Evolutionary conservation across 2,329 filamentous ascomycete genomes (phyloP), one percentile per base, ranked within the genome.

Genomic region (Fusarium piperis): DNA sequence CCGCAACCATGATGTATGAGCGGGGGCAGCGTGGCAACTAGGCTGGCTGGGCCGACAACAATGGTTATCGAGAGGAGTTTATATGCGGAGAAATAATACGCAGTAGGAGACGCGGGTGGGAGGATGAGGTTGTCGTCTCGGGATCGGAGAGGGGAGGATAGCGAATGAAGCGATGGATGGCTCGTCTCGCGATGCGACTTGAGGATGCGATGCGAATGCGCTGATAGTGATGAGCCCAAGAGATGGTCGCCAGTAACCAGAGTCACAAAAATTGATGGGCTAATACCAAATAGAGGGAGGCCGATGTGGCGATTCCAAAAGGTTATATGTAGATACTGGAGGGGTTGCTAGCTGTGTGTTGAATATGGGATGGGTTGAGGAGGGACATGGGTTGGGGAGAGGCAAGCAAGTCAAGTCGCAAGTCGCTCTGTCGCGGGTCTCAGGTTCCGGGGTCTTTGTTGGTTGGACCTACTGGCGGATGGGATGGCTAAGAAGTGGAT

Each of bases 1-100:
- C 74, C 68, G 78, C 77, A 65, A 79, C 78, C 83, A 84, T 85
- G 76, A 71, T 76, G 67, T 60, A 68, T 56, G 66, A 73, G 70
- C 64, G 67, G 70, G 70, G 70, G 67, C 60, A 70, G 70, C 64
- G 67, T 65, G 67, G 65, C 66, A 67, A 74, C 56, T 60, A 59
- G 60, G 65, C 52, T 41, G 60, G 33, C 46, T 66, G 44, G 44
- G n/a, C 44, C 44, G 44, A 28, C 41, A 26, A 64, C 52, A 18
- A 52, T 28, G 39, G 30, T 18, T 35, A 59, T 39, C 30, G 33
- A 33, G 48, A 59, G 46, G 55, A 65, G 51, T 35, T 28, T 18
- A 23, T 33, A 58, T 39, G 18, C 33, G 59, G n/a, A 41, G 18
- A 30, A 33, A 26, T n/a, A 38, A 41, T 32, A 63, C 33, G 15